Percentiles rank a stretch among this genome's conserved stretches.
Conservation (phyloP, 306 rosid species). For the apple (Malus domestica) region ASM211411v1 NC_041796.1:12124501-12125000, state of each 20-base stretch:
- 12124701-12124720: not conserved
- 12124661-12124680: too few species aligned
- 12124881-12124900: not conserved
- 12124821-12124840: not conserved
- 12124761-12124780: not conserved
- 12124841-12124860: conserved; percentile 6
- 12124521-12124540: too few species aligned
- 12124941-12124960: conserved; percentile 33
- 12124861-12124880: not conserved
- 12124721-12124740: not conserved
- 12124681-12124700: too few species aligned
- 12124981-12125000: conserved; percentile 24
- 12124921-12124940: conserved; percentile 38
- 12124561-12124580: too few species aligned
- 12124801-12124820: not conserved
- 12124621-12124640: not conserved
- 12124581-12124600: too few species aligned
- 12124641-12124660: too few species aligned
- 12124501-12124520: too few species aligned
- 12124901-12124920: not conserved
- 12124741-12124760: not conserved
- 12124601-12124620: too few species aligned
- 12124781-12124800: not conserved
- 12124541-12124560: too few species aligned
- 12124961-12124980: conserved; percentile 27